Evolutionary conservation across 805 yeast genomes (phyloP), one percentile per base, ranked within the genome.

Genomic region (Candida montana): DNA sequence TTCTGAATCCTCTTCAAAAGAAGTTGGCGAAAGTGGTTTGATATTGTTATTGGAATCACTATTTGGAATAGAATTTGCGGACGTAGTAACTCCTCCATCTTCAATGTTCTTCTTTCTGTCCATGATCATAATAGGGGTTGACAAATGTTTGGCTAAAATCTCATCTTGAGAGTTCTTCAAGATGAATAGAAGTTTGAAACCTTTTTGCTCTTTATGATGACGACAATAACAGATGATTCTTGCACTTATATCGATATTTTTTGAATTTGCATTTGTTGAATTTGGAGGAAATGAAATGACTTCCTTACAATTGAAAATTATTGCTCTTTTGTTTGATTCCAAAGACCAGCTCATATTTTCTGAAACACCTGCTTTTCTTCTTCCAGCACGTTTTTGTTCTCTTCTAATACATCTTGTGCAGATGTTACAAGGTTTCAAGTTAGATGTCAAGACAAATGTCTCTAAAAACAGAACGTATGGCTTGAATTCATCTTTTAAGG

Each of bases 211-310:
- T 50, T 80, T 79, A 63, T 93, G 99, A 63, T 93, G 99, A 50
- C 98, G 78, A 65, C 98, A 93, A 61, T 93, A 91, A 63, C 99
- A 91, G 9, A 91, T 91, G 32, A 93, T 78, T 62, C 99, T 77
- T 19, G 96, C 67, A 17, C 77, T 75, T 5, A 79, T 58, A 37
- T 73, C 78, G 16, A 77, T 54, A 28, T 53, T 55, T 34, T 66
- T 67, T 13, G 61, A 58, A 35, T 52, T 50, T n/a, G 57, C 44
- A n/a, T 60, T 57, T 33, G 51, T 47, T 12, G 56, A 47, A 13
- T 31, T 33, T 21, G 81, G 69, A 7, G 86, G 85, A 53, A 84
- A 75, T 12, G 87, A 77, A 31, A 88, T 74, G 19, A 93, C 74
- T 63, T 91, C 97, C 55, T 87, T 84, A 63, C 95, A 86, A 64